Conservation (phyloP, 2,329 filamentous ascomycete genomes). For the Sporothrix globosa region DNA sequence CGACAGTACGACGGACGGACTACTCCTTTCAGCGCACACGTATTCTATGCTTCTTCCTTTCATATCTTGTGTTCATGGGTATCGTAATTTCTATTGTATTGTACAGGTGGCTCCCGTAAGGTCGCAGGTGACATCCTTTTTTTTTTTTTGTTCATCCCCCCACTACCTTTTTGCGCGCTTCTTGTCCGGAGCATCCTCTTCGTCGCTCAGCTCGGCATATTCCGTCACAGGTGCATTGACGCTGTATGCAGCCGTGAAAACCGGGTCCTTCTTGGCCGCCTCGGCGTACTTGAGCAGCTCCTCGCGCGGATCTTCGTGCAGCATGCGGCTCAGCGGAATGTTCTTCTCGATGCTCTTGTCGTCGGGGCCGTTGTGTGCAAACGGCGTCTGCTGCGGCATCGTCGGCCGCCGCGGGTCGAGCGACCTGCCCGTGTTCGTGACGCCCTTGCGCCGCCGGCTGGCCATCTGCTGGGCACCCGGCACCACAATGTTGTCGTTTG, state of each 20-base stretch:
- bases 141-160: too few relatives aligned
- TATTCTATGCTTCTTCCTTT: neutral
- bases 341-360: slow-evolving; percentile 85
- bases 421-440: slow-evolving; percentile 74
- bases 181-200: slow-evolving; percentile 71
- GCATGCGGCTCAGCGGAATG: slow-evolving; percentile 87
- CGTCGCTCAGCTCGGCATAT: slow-evolving; percentile 86
- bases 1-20: too few relatives aligned
- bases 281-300: slow-evolving; percentile 94
- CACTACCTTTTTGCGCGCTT: slow-evolving; percentile 61
- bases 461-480: slow-evolving; percentile 62
- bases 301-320: slow-evolving; percentile 94
- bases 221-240: slow-evolving; percentile 89
- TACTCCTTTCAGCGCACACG: too few relatives aligned
- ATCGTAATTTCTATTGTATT: slow-evolving; percentile 19
- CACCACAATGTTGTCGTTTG: slow-evolving; percentile 78
- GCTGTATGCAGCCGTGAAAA: slow-evolving; percentile 94
- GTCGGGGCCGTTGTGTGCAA: slow-evolving; percentile 87
- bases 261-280: slow-evolving; percentile 85
- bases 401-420: slow-evolving; percentile 83
- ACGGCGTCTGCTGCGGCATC: slow-evolving; percentile 81
- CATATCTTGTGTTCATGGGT: neutral
- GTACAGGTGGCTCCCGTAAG: neutral
- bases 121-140: too few relatives aligned
- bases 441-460: slow-evolving; percentile 54